Base-by-base conservation (phyloP, 2,329 filamentous ascomycete genomes). In the Colletotrichum sp. region DNA sequence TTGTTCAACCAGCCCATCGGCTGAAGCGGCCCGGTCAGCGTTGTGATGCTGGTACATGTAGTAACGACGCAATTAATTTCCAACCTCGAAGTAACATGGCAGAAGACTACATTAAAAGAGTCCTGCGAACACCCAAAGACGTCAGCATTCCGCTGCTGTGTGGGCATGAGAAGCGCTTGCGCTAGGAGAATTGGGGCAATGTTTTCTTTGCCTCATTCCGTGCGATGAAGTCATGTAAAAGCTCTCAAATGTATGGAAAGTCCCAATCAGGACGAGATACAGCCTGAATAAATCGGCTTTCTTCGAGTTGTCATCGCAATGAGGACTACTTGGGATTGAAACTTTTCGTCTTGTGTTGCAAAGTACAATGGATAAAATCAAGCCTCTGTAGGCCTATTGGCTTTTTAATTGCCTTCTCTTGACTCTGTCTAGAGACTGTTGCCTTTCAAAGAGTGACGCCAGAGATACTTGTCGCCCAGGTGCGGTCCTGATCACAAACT, bases 371-470 rank as follows among this genome's bases (percentile, higher is more conserved):
- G 9, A n/a, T 13, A 21, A 52, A 52, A 13, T 52, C 44, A 52
- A 52, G 6, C 5, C 12, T 4, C 4, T 12, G 2, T 13, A 21
- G 44, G 1, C 44, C 6, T 13, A 2, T 21, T 13, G n/a, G 3
- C 44, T 52, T 7, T 4, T 21, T 4, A 3, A 7, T 4, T 21
- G 12, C 3, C 10, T 21, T 13, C 3, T 13, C 16, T 21, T 7
- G n/a, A 52, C n/a, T 52, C 44, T 21, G n/a, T 13, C n/a, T 21
- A 21, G n/a, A 21, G n/a, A 52, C n/a, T 21, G 1, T 21, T 52
- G 10, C 10, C n/a, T 24, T 52, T 52, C 44, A 52, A 21, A 7
- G n/a, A 52, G 3, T 21, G n/a, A 21, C 4, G 10, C 10, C n/a
- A 4, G 10, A 0, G 6, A 21, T 21, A 52, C 44, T 52, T 49